These are phyloP conservation scores for Trichoderma oligosporum DNA, from an alignment of 2,329 filamentous ascomycete genomes.

Conservation along the genomic window DNA sequence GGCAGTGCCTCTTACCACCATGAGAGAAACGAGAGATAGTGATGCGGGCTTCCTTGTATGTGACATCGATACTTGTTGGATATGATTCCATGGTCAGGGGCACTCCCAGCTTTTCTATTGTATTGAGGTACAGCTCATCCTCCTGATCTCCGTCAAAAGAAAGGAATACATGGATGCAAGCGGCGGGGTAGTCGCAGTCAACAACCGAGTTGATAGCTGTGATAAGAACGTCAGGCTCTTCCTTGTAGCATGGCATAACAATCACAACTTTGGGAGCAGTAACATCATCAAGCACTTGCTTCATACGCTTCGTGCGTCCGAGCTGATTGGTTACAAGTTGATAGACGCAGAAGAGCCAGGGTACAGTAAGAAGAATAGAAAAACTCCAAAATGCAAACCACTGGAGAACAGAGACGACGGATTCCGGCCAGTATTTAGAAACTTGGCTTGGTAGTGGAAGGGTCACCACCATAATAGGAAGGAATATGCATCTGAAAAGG, in stretches of 20 bases:
- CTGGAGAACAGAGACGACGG: slow-evolving; percentile 70
- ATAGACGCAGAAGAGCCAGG: slow-evolving; percentile 91
- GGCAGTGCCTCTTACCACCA: slow-evolving; percentile 88
- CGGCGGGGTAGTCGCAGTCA: slow-evolving; percentile 86
- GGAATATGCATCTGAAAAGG: slow-evolving; percentile 65
- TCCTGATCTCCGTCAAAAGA: slow-evolving; percentile 91
- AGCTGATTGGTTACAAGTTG: slow-evolving; percentile 84
- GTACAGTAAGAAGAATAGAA: slow-evolving; percentile 75
- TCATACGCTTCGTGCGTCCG: slow-evolving; percentile 76
- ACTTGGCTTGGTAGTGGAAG: slow-evolving; percentile 74
- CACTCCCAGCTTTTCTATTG: slow-evolving; percentile 79
- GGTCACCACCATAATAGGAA: slow-evolving; percentile 92
- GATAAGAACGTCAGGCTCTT: slow-evolving; percentile 77
- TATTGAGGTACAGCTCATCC: slow-evolving; percentile 83
- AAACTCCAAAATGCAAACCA: slow-evolving; percentile 98
- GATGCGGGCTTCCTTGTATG: slow-evolving; percentile 75
- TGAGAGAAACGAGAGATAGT: slow-evolving; percentile 91
- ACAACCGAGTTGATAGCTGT: slow-evolving; percentile 88
- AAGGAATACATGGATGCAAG: slow-evolving; percentile 90
- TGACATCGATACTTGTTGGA: slow-evolving; percentile 85
- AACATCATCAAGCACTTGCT: slow-evolving; percentile 75
- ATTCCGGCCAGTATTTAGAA: slow-evolving; percentile 65
- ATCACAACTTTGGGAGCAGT: slow-evolving; percentile 92
- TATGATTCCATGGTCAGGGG: slow-evolving; percentile 72
- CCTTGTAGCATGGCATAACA: slow-evolving; percentile 95